Evolutionary conservation across 441 rosid species (phyloP).

Genomic region (Euphorbia celastroides): DNA sequence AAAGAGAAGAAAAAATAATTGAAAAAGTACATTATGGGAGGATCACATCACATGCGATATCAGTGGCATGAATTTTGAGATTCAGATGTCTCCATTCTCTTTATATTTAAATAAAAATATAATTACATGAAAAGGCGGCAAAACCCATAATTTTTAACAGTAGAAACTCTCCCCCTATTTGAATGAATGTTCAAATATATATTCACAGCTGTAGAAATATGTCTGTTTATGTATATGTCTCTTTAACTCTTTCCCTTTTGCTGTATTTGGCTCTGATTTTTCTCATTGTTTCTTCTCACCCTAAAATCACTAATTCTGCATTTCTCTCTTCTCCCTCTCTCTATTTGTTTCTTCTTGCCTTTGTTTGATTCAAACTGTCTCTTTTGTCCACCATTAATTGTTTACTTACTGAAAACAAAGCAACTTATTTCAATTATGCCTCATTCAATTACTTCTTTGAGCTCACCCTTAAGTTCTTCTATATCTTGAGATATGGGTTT

Average conservation of each 20-base stretch:
- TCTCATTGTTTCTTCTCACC: neutral
- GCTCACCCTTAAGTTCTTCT: neutral
- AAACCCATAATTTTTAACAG: constrained; percentile 5
- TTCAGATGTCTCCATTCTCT: neutral
- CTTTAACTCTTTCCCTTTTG: constrained; percentile 18
- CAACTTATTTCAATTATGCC: constrained; percentile 4
- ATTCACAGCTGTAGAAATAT: constrained; percentile 22
- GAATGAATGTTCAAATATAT: constrained; percentile 14
- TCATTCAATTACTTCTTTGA: constrained; percentile 20
- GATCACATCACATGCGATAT: constrained; percentile 15
- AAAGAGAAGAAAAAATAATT: neutral
- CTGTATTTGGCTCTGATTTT: constrained; percentile 3
- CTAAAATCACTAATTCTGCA: neutral
- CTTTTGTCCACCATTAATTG: constrained; percentile 22
- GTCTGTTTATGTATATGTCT: constrained; percentile 20
- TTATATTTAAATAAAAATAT: neutral
- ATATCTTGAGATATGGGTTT: constrained; percentile 13
- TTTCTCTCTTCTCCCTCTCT: neutral
- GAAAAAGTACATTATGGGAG: constrained; percentile 6
- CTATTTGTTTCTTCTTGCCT: constrained; percentile 11
- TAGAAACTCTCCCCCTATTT: neutral
- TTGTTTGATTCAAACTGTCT: constrained; percentile 14
- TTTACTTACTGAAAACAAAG: constrained; percentile 5
- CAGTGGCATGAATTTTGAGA: constrained; percentile 12
- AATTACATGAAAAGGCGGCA: constrained; percentile 19